Conservation (phyloP, 2,329 filamentous ascomycete species). For the Fusarium torulosum region DNA sequence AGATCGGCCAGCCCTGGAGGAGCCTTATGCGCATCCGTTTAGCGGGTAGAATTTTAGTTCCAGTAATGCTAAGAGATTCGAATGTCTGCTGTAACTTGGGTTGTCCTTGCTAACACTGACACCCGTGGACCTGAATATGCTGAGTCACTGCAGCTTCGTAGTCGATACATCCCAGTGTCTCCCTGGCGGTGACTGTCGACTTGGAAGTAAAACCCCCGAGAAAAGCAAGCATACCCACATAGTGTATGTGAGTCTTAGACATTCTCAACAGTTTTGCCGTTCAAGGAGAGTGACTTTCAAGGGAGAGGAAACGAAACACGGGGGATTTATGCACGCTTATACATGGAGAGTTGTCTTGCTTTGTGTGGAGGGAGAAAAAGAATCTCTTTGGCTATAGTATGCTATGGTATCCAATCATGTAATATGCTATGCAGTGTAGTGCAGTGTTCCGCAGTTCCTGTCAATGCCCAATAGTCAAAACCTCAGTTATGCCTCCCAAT, state of each 20-base stretch:
- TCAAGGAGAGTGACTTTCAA: constrained; percentile 14
- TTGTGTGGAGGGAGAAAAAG: constrained; percentile 43
- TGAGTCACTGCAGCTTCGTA: constrained; percentile 19
- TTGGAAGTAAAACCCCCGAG: constrained; percentile 35
- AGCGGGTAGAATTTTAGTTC: background rate
- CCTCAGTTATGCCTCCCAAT: constrained; percentile 42
- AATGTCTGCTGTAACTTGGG: background rate
- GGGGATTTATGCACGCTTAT: constrained; percentile 19
- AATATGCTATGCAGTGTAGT: constrained; percentile 47
- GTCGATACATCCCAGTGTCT: constrained; percentile 25
- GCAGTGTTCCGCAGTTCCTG: constrained; percentile 49
- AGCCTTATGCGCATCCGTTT: background rate
- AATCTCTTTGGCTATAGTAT: constrained; percentile 48
- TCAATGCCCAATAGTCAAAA: constrained; percentile 42
- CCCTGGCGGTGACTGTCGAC: constrained; percentile 27
- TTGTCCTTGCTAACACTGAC: constrained; percentile 5
- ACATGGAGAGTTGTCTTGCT: constrained; percentile 31
- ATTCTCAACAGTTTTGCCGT: constrained; percentile 13
- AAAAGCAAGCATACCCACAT: constrained; percentile 37
- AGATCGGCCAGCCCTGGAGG: background rate
- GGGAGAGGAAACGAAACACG: constrained; percentile 10
- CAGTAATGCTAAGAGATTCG: constrained; percentile 3
- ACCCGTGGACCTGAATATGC: constrained; percentile 19
- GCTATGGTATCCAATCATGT: constrained; percentile 48
- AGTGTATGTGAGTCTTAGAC: constrained; percentile 5